Base-by-base conservation (phyloP, 2,329 filamentous ascomycete genomes). In the Hypoxylon sp. region DNA sequence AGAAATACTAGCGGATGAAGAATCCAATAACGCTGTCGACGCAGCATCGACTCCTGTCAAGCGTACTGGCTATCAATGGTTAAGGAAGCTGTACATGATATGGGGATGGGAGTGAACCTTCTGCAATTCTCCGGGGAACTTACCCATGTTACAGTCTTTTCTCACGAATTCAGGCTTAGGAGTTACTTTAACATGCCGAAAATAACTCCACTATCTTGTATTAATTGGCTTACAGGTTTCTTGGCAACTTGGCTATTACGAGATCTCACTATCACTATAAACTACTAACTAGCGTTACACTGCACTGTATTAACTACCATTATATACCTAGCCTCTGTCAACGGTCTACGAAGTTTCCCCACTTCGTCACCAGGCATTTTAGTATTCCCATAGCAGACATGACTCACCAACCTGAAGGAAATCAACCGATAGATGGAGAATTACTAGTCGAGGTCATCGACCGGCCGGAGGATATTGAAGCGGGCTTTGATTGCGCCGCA, bases 401-500 rank as follows among this genome's bases (percentile, higher is more conserved):
- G 62, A 22, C 46, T 60, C 11, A 50, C 13, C 42, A 62, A 52
- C 11, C 22, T 50, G 26, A 3, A 9, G 13, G 13, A n/a, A 51
- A 48, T 31, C 42, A 26, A 26, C 19, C 26, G 3, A 13, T 13
- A 8, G 35, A 33, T 13, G 67, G 70, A 10, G 70, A 70, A n/a
- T 52, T 65, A 3, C 66, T 59, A 50, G 65, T 78, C 56, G 73
- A 77, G 48, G 56, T 75, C 17, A 68, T 78, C 26, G 63, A 62
- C 31, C 53, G 59, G 17, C 57, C 60, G 0, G 70, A 71, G 3
- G 76, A 77, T 42, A 63, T 79, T 9, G 44, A 65, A 17, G 64
- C 71, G 39, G 70, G 51, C 42, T 80, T 79, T 70, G 61, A 78
- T 51, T 78, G 76, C 68, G 60, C 79, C 11, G 75, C 76, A 61